Evolutionary conservation across 805 yeast genomes (phyloP), one percentile per base, ranked within the genome.

Genomic region (Schwanniomyces yamadae): DNA sequence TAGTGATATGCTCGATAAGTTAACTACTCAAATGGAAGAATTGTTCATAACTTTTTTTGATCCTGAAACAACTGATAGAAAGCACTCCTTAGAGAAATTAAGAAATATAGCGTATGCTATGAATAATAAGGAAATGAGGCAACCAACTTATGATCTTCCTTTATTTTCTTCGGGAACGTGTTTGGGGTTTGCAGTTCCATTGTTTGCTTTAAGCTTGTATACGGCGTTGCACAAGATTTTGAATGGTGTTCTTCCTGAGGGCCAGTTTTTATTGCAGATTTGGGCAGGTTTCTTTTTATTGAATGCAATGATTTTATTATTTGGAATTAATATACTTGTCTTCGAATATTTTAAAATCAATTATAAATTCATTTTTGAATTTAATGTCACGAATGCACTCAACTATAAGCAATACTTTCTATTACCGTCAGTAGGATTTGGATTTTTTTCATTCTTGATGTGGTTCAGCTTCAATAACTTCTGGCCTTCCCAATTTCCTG

Each of bases 251-350:
- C 54, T 77, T 3, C 77, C 78, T 0, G 84, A 82, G 42, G 84
- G 82, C 0, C 63, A 58, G 28, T 81, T 63, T 40, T 52, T 91
- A 37, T 58, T 91, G 26, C 98, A 95, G 50, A 71, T 93, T 3
- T 93, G 96, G 95, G 97, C 83, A 6, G 98, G 98, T 1, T 89
- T 88, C 57, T 75, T 88, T 46, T 50, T 89, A 40, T 56, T 82
- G 4, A 65, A 73, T 21, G 45, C 90, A n/a, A 73, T 83, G 51
- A 62, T 79, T 5, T 47, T 81, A 16, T 61, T 87, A 2, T 81
- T 90, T 54, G 80, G 82, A 10, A 39, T 84, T 28, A 80, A 86
- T 54, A 79, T 95, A 52, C 61, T 68, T 37, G 77, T 82, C 3
- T 93, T 95, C 91, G 72, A 80, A 17, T 57, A 62, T 29, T 82